Base-by-base conservation (phyloP, 306 rosid species). In the Lagenaria siceraria region DNA sequence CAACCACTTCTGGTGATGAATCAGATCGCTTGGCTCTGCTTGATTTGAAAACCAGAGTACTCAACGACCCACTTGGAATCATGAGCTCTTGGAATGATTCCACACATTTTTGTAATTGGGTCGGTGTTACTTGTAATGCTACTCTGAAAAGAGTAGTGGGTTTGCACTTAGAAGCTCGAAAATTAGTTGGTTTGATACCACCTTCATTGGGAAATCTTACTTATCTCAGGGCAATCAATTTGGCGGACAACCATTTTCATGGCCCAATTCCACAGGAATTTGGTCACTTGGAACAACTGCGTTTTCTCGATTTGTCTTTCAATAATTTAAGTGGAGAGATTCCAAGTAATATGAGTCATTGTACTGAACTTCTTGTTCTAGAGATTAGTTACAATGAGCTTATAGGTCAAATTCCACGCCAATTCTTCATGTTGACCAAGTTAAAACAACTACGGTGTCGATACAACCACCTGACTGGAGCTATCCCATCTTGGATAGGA, bases 401-500 rank as follows among this genome's bases (percentile, higher is more conserved):
- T 46, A 21, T 25, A 24, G 83, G 87, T 25, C 25, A 72, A 6
- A 64, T 77, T 76, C 83, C 81, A 6, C 5, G 62, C 14, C 77
- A 84, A 22, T 62, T 84, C 18, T 69, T 19, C 4, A 43, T 78
- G 22, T 31, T 81, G 72, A 54, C 43, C 12, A 77, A 79, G 36
- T 72, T 82, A 42, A n/a, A 40, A 18, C 13, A 8, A 21, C 35
- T 29, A 29, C 33, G 33, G 3, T 29, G 33, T 29, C 33, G 3
- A 29, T 29, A 0, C 0, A 90, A 87, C 86, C 80, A 78, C n/a
- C 81, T 84, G 15, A 77, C 64, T 2, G 88, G 89, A 64, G 78
- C 46, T 33, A 85, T 88, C 59, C 92, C 87, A 75, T 4, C 74
- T 24, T 90, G 92, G 91, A 53, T 88, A 42, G 88, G 88, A 25